Evolutionary conservation across 805 yeast species (phyloP), one percentile per base, ranked within the genome.

Genomic region (Kregervanrija delftensis): DNA sequence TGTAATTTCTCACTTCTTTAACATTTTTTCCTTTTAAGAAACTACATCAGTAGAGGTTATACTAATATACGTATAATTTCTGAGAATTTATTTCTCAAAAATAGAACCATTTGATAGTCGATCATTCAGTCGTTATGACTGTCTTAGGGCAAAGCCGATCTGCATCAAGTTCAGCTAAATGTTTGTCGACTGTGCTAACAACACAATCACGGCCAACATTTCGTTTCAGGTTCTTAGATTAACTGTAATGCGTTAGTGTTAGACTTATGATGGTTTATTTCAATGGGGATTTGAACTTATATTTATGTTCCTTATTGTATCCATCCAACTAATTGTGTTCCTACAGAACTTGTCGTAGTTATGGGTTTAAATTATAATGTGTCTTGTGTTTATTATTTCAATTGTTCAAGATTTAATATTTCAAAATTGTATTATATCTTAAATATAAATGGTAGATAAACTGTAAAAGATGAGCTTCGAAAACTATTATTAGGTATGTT

Each of bases 161-260:
- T 55, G 56, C 58, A 43, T 48, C 54, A 51, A 57, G 50, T 54
- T 74, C 80, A 80, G 86, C 86, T 80, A 79, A 78, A 81, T 75
- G 73, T 65, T 51, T 68, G 69, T 65, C 81, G 86, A 80, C 86
- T 77, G 68, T 73, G 70, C 76, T 76, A 80, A 80, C 86, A 80
- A 79, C 72, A 71, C 65, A 73, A 86, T 67, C 80, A 80, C 86
- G 81, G 73, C 70, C 66, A 70, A 67, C 71, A 75, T 79, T 80
- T 76, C 86, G 86, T 80, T 79, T 79, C 74, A 79, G 81, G 84
- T 76, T 76, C 82, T 80, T 80, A 80, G 84, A 80, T 65, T 58
- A 58, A 67, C 30, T 47, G 54, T 57, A 49, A 56, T 62, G 64
- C 65, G 69, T 59, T 59, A 62, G 69, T 67, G 64, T 58, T 51